Conservation (phyloP, 2,329 filamentous ascomycete genomes). For the Alternaria rosae region DNA sequence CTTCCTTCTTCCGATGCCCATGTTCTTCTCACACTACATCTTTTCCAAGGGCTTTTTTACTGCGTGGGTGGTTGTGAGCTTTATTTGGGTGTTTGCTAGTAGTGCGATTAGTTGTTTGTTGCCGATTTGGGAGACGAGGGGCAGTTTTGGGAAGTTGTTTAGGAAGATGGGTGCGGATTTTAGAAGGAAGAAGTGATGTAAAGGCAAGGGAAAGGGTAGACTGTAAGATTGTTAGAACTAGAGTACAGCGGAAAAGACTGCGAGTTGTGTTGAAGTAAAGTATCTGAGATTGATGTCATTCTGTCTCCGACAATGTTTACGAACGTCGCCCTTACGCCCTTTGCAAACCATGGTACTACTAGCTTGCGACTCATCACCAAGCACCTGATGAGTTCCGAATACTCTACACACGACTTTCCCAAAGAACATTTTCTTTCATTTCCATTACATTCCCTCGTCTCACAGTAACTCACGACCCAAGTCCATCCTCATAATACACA, state of each 20-base stretch:
- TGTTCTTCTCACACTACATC: conserved; percentile 53
- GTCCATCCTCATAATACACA: no score
- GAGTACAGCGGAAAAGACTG: no score
- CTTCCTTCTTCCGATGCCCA: conserved; percentile 52
- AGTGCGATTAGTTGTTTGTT: conserved; percentile 52
- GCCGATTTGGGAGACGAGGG: conserved; percentile 53
- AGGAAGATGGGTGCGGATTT: conserved; percentile 21
- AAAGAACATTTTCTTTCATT: background rate
- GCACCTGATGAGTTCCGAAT: background rate
- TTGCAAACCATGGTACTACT: background rate
- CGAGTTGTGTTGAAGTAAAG: no score
- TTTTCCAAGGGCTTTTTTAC: conserved; percentile 53
- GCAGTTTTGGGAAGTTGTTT: conserved; percentile 34
- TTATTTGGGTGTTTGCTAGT: conserved; percentile 54
- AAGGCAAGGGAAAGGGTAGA: no score
- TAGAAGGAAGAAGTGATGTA: background rate
- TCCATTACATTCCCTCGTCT: no score
- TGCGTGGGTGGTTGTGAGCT: conserved; percentile 52
- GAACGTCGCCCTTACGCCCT: background rate
- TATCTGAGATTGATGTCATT: no score
- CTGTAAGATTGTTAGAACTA: no score
- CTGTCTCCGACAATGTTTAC: no score
- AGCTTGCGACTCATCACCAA: background rate
- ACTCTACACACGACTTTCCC: background rate
- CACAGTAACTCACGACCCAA: no score